Evolutionary conservation across 2,329 filamentous ascomycete genomes (phyloP).

Genomic region (Cyphellophora attinorum): DNA sequence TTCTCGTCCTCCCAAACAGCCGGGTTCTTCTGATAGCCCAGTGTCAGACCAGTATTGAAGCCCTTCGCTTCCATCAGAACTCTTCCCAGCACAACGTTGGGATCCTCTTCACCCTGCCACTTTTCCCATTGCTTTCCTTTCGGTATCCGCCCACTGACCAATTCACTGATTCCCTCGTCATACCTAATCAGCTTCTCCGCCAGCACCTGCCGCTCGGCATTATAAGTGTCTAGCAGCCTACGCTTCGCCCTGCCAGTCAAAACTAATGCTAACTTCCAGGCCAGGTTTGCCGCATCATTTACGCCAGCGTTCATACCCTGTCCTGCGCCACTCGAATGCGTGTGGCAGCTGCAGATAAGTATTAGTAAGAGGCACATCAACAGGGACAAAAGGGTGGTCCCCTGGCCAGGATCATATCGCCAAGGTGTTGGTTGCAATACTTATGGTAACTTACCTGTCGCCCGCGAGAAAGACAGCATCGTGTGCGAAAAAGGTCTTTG

Average conservation of each 20-base stretch:
- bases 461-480: conserved; percentile 15
- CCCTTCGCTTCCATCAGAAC: conserved; percentile 18
- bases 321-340: conserved; percentile 16
- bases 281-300: conserved; percentile 17
- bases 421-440: no score
- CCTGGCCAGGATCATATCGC: no score
- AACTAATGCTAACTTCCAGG: conserved; percentile 17
- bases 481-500: conserved; percentile 14
- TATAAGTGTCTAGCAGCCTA: conserved; percentile 21
- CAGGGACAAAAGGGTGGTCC: no score
- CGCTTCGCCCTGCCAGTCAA: conserved; percentile 15
- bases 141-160: conserved; percentile 22
- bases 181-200: conserved; percentile 23
- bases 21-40: conserved; percentile 17
- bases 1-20: conserved; percentile 12
- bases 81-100: conserved; percentile 19
- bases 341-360: no score
- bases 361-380: no score
- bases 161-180: conserved; percentile 21
- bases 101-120: conserved; percentile 23
- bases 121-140: conserved; percentile 12
- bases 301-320: conserved; percentile 19
- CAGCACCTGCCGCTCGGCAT: conserved; percentile 21
- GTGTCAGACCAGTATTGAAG: conserved; percentile 21
- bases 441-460: conserved; percentile 12